Base-by-base conservation (phyloP, 1,284 basidiomycete genomes). In the Trametes hirsuta region DNA sequence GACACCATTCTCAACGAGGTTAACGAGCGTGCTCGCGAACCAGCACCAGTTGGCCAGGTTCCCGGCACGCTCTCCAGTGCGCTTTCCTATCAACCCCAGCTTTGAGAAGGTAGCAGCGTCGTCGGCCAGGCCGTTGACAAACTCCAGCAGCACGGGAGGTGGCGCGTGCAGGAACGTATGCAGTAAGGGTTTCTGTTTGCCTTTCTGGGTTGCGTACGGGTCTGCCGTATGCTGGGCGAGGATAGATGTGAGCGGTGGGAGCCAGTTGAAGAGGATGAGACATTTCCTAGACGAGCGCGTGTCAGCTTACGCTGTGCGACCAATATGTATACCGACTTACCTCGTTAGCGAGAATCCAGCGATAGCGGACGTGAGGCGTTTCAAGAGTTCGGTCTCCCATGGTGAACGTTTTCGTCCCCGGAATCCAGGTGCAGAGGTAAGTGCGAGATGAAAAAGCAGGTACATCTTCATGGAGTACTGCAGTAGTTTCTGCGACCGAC, bases 31-130 rank as follows among this genome's bases (percentile, higher is more conserved):
- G 22, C 86, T 79, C 22, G 88, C 76, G 67, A 93, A 81, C 91
- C 91, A 93, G 70, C 91, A 91, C 88, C 89, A 92, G 71, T 93
- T 85, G 0, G 91, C 84, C 68, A 92, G 84, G 22, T 84, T 81
- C 35, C 79, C 90, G 4, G 90, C 91, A 40, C 85, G 82, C 48
- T 84, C 81, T 21, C 91, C 91, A 1, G 81, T 75, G 53, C 77
- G 80, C 64, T 83, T 82, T 3, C 87, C 83, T 8, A 93, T 65
- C 10, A 93, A 73, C 1, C 91, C 91, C 36, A 93, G 74, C 58
- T 77, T 78, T n/a, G 87, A 85, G 65, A 87, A 83, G 9, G 90
- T 91, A 47, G 82, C 81, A n/a, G 90, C 73, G 74, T 93, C 91
- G 68, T 93, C 91, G 10, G 91, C 81, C 34, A 87, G 72, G 2